Conservation (phyloP, 768 basidiomycete genomes). For the Cyclocybe cylindracea region DNA sequence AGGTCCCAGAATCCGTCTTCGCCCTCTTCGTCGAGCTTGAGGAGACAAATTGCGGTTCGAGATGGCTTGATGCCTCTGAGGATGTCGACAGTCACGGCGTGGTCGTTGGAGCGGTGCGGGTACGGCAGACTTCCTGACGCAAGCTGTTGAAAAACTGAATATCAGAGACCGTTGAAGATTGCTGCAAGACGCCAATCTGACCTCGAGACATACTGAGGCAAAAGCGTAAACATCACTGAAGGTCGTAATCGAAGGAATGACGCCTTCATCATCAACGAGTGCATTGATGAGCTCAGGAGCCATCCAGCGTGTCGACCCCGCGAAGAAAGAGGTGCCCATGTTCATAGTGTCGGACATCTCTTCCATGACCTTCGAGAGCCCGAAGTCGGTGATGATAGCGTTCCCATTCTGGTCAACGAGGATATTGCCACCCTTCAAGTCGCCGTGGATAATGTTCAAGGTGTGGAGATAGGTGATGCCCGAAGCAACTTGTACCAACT, state of each 20-base stretch:
- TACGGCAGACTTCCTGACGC: conserved; percentile 54
- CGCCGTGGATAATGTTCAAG: conserved; percentile 58
- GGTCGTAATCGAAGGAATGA: conserved; percentile 45
- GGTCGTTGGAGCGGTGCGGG: conserved; percentile 53
- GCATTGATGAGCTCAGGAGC: conserved; percentile 58
- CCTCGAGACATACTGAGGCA: conserved; percentile 61
- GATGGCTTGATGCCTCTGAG: conserved; percentile 51
- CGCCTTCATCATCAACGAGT: conserved; percentile 47
- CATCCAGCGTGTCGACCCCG: conserved; percentile 54
- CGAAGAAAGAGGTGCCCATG: conserved; percentile 43
- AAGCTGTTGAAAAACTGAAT: conserved; percentile 31
- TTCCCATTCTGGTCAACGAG: conserved; percentile 51
- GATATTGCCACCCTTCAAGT: conserved; percentile 64
- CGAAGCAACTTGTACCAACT: conserved; percentile 58
- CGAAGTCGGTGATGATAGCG: conserved; percentile 64
- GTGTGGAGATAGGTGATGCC: conserved; percentile 60
- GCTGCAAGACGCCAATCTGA: conserved; percentile 18
- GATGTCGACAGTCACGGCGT: conserved; percentile 57
- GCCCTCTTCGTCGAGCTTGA: conserved; percentile 24
- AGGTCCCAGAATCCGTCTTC: conserved; percentile 43
- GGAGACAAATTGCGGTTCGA: conserved; percentile 28
- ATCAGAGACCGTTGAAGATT: not conserved
- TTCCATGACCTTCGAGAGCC: conserved; percentile 57
- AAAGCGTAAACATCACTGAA: conserved; percentile 63
- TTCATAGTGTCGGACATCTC: conserved; percentile 44